Percentiles rank a stretch among this genome's conserved stretches.
phyloP scores from a whole-genome alignment of 2,329 filamentous ascomycete genomes.

The Paraphaeosphaeria minitans region DNA sequence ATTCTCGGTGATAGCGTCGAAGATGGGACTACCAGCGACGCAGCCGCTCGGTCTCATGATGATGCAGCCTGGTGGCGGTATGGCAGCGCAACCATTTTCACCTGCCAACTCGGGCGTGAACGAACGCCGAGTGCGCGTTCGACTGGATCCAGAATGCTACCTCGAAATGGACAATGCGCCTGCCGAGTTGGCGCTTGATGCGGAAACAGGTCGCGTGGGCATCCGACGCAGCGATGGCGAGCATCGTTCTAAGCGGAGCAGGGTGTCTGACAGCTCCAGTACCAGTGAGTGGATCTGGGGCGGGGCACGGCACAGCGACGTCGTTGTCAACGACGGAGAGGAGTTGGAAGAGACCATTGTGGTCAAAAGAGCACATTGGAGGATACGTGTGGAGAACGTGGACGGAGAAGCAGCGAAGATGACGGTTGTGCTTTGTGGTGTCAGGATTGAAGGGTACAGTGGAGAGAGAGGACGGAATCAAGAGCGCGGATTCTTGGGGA shows the following conservation, averaged over 20 bases:
- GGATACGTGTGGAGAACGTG: constrained; percentile 61
- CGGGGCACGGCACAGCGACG: constrained; percentile 14
- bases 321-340: constrained; percentile 16
- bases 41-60: constrained; percentile 70
- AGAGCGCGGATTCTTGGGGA: constrained; percentile 64
- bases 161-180: constrained; percentile 31
- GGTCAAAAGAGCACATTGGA: constrained; percentile 48
- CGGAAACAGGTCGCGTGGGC: constrained; percentile 21
- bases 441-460: constrained; percentile 75
- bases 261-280: constrained; percentile 19
- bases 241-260: constrained; percentile 14
- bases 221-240: constrained; percentile 15
- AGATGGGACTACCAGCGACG: constrained; percentile 69
- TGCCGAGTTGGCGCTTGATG: constrained; percentile 26
- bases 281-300: constrained; percentile 27
- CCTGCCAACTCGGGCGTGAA: constrained; percentile 73
- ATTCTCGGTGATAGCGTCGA: constrained; percentile 80
- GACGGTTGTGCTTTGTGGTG: constrained; percentile 75
- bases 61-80: constrained; percentile 63
- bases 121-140: constrained; percentile 66
- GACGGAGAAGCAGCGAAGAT: constrained; percentile 57
- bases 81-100: constrained; percentile 64
- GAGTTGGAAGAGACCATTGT: constrained; percentile 39
- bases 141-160: constrained; percentile 27
- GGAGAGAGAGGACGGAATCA: constrained; percentile 70